These are phyloP conservation scores for Globisporangium mamillatum DNA, from an alignment of 352 stramenopile genomes.

Conservation along the genomic window DNA sequence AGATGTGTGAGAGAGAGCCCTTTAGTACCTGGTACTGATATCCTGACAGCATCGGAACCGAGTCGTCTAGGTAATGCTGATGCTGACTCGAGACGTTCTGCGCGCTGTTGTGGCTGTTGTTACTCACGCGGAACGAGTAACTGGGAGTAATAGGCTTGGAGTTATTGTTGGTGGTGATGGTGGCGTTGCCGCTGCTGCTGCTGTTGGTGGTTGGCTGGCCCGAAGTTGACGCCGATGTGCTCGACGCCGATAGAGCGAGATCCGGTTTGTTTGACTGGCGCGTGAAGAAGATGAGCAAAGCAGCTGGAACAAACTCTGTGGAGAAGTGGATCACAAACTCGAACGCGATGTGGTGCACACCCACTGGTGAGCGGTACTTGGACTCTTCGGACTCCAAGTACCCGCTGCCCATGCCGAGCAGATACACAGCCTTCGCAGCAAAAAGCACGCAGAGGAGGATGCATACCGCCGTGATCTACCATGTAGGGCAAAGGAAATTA, in stretches of 20 bases:
- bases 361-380: conserved; percentile 57
- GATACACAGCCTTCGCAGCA: conserved; percentile 57
- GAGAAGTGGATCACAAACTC: conserved; percentile 71
- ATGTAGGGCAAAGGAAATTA: conserved; percentile 8
- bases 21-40: conserved; percentile 62
- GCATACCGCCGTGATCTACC: conserved; percentile 73
- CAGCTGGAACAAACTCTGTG: conserved; percentile 71
- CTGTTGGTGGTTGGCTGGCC: background rate
- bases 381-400: conserved; percentile 59
- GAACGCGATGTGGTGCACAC: conserved; percentile 66
- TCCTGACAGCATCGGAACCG: conserved; percentile 48
- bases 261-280: conserved; percentile 28
- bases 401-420: conserved; percentile 66
- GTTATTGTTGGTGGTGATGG: conserved; percentile 21
- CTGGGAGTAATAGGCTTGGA: conserved; percentile 38
- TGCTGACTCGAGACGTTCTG: conserved; percentile 19
- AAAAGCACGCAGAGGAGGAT: conserved; percentile 73
- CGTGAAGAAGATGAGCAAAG: conserved; percentile 67
- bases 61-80: conserved; percentile 43
- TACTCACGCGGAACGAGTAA: conserved; percentile 33
- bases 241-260: conserved; percentile 25
- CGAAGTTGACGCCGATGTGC: conserved; percentile 26
- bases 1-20: background rate
- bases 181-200: conserved; percentile 20
- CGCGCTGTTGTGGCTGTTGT: conserved; percentile 29